These are phyloP conservation scores for Adansonia digitata DNA, from an alignment of 345 rosid genomes.

Conservation along the genomic window DNA sequence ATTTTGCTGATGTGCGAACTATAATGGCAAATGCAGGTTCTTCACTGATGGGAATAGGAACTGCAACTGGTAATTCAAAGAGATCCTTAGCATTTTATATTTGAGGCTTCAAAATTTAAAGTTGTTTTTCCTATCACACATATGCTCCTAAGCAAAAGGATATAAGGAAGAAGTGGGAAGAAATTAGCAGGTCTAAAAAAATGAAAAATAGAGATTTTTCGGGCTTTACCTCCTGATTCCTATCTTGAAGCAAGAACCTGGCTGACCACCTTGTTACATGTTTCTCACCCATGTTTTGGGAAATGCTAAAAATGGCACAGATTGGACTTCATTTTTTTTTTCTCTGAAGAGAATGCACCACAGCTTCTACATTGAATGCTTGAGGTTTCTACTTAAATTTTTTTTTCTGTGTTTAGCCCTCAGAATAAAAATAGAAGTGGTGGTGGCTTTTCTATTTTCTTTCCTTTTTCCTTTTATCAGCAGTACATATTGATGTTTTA, in stretches of 20 bases:
- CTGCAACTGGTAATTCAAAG: constrained; percentile 70
- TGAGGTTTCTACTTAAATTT: neutral
- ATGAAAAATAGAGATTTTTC: neutral
- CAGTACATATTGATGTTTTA: neutral
- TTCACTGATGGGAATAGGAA: constrained; percentile 97
- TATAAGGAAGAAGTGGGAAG: neutral
- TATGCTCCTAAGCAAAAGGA: neutral
- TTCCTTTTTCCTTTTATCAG: neutral
- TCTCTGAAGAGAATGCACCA: neutral
- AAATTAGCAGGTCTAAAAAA: neutral
- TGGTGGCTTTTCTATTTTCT: neutral
- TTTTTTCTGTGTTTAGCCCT: neutral
- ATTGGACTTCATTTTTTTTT: neutral
- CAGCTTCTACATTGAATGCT: neutral
- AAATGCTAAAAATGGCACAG: neutral
- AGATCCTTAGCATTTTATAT: neutral
- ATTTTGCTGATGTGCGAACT: constrained; percentile 97
- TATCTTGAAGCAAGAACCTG: neutral
- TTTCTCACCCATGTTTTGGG: neutral
- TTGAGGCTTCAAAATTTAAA: neutral
- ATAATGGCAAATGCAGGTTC: constrained; percentile 98
- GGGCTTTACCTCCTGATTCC: neutral
- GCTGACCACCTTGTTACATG: neutral
- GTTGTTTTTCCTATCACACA: neutral
- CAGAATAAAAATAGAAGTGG: neutral